A percentile compares a stretch with the other conserved stretches of the same genome.
Evolutionary conservation across 2,329 filamentous ascomycete species (phyloP).

Genomic region (Fusarium siculi): DNA sequence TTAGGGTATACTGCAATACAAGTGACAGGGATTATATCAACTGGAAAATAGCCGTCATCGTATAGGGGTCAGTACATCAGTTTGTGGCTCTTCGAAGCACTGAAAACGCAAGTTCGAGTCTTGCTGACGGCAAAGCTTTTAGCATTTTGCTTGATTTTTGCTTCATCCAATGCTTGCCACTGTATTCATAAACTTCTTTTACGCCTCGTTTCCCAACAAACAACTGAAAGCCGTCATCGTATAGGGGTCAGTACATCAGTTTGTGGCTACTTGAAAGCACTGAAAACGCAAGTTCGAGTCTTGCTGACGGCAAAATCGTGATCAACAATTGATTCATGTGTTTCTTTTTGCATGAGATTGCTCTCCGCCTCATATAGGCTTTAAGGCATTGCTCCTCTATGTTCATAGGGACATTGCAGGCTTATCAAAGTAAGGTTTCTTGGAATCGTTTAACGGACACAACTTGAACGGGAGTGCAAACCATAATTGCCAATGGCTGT

Average conservation of each 20-base stretch:
- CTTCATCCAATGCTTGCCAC: not conserved
- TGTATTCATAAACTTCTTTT: not conserved
- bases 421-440: not conserved
- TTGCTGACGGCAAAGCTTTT: slow-evolving; percentile 36
- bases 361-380: not conserved
- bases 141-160: not conserved
- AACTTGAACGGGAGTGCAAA: not conserved
- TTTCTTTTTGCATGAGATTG: not conserved
- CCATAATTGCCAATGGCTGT: not conserved
- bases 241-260: slow-evolving; percentile 22
- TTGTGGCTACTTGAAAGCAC: slow-evolving; percentile 12
- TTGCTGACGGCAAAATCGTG: slow-evolving; percentile 9
- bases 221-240: slow-evolving; percentile 13
- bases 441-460: not conserved
- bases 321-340: not conserved
- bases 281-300: slow-evolving; percentile 23
- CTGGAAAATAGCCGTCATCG: slow-evolving; percentile 36
- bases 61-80: slow-evolving; percentile 48
- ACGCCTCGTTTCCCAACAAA: not conserved
- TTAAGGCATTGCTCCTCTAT: not conserved
- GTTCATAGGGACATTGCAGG: not conserved
- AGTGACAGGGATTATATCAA: not conserved
- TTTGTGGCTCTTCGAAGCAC: slow-evolving; percentile 45
- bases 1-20: not conserved
- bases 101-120: slow-evolving; percentile 48